phyloP scores from a whole-genome alignment of 2,329 filamentous ascomycete species.

The Westerdykella ornata region DNA sequence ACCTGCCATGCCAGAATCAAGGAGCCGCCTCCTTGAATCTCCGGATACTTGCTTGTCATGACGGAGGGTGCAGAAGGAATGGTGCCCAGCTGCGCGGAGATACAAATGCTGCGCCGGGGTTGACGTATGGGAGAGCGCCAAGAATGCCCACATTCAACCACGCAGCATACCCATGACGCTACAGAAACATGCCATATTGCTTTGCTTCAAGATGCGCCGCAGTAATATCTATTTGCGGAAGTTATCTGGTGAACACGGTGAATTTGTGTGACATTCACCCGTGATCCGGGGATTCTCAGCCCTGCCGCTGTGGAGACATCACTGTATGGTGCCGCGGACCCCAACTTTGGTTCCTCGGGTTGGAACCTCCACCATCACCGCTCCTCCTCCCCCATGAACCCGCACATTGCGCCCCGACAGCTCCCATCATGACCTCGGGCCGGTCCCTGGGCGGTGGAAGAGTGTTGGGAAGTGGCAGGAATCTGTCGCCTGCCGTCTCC shows the following conservation, averaged over 20 bases:
- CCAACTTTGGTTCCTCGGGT: not conserved
- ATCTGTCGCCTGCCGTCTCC: conserved; percentile 60
- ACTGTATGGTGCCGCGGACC: not conserved
- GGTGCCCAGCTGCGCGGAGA: conserved; percentile 18
- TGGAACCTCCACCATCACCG: not conserved
- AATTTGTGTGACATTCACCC: not conserved
- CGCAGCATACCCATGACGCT: not conserved
- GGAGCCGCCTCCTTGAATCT: conserved; percentile 83
- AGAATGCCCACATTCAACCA: not conserved
- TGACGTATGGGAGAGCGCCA: not conserved
- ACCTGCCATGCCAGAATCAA: conserved; percentile 96
- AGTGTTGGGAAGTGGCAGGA: conserved; percentile 79
- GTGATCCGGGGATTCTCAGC: conserved; percentile 1
- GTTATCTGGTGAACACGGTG: not conserved
- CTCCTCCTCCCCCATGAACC: conserved; percentile 11
- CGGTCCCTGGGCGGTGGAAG: conserved; percentile 82
- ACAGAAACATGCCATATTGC: not conserved
- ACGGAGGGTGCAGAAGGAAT: conserved; percentile 16
- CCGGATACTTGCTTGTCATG: conserved; percentile 58
- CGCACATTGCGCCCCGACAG: conserved; percentile 13
- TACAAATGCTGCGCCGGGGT: conserved; percentile 6
- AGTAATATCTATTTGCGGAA: not conserved
- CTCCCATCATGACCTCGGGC: conserved; percentile 36
- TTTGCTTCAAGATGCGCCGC: not conserved
- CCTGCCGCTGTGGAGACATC: conserved; percentile 1